Evolutionary conservation across 371 early-diverging fungal species (phyloP), one percentile per base, ranked within the genome.

Genomic region (Mortierella sp.): DNA sequence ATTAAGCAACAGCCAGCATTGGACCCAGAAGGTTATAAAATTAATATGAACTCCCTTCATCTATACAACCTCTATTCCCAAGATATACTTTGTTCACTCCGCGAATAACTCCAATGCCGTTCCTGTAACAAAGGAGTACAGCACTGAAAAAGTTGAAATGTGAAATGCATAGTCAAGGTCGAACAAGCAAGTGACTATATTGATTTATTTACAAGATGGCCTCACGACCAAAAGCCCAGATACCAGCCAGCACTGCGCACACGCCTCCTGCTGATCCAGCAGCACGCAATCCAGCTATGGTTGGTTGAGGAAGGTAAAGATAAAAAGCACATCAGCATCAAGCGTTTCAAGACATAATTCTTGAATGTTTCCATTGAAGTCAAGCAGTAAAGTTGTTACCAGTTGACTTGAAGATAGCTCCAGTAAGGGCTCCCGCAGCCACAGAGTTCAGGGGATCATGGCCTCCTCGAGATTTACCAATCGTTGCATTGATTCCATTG

Each of bases 341-440:
- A 24, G 45, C 18, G 22, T 62, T 37, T 2, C n/a, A 61, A 14
- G 43, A 14, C 14, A 40, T 11, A 40, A 40, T 40, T 6, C 12
- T 5, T 40, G 14, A 40, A 9, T 40, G 43, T 14, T 40, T 9
- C 43, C 43, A 40, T 40, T 20, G 20, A 47, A 47, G 20, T 18
- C 49, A 20, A 40, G 14, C 43, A 0, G 49, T 47, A 47, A 43
- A 47, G 49, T 47, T 47, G 49, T 47, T 73, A 72, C 78, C 86
- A 72, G 95, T 87, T 67, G 92, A 86, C 86, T 94, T 94, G 84
- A 94, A 95, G 40, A 95, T 72, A 64, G 92, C 91, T 57, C 95
- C 95, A 64, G 95, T 85, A 63, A 92, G 79, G 55, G 92, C 95
- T 49, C 94, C 95, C 20, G 93, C 93, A 66, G 89, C 92, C 28